A percentile compares a stretch with the other conserved stretches of the same genome.
phyloP scores from a whole-genome alignment of 805 yeast species.

The Huiozyma naganishii region DNA sequence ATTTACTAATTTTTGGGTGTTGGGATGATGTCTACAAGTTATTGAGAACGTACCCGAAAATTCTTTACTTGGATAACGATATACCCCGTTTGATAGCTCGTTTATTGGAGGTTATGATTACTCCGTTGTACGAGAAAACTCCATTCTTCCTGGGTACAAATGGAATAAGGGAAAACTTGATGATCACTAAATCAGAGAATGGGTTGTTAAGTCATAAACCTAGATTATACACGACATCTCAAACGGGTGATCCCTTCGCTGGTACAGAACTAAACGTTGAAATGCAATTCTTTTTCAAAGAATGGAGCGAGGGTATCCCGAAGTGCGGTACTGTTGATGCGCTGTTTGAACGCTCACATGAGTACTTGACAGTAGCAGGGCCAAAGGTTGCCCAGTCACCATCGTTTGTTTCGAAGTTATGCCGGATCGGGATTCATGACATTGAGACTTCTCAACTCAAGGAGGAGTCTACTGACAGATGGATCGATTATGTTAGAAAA shows the following conservation, averaged over 20 bases:
- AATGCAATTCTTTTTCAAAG: constrained; percentile 33
- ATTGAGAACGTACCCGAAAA: constrained; percentile 48
- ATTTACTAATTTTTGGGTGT: constrained; percentile 48
- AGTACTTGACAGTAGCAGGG: constrained; percentile 44
- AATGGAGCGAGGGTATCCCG: constrained; percentile 39
- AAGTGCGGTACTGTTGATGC: constrained; percentile 31
- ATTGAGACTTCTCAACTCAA: constrained; percentile 16
- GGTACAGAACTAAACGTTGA: constrained; percentile 8
- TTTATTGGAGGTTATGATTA: constrained; percentile 37
- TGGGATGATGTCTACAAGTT: constrained; percentile 52
- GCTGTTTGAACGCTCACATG: constrained; percentile 37
- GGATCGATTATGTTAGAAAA: constrained; percentile 57
- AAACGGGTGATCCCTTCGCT: constrained; percentile 10
- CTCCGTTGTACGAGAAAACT: constrained; percentile 30
- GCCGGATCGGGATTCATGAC: constrained; percentile 44
- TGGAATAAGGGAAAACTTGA: background rate
- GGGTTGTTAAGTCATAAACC: constrained; percentile 12
- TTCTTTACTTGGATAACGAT: constrained; percentile 44
- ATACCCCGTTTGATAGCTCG: constrained; percentile 39
- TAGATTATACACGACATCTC: constrained; percentile 8
- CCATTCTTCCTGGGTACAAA: background rate
- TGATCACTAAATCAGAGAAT: constrained; percentile 8
- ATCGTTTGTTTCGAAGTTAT: constrained; percentile 42
- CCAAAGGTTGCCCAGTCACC: constrained; percentile 41
- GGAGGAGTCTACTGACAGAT: constrained; percentile 15